Evolutionary conservation across 2,329 filamentous ascomycete genomes (phyloP).

Genomic region (Colletotrichum sansevieriae): DNA sequence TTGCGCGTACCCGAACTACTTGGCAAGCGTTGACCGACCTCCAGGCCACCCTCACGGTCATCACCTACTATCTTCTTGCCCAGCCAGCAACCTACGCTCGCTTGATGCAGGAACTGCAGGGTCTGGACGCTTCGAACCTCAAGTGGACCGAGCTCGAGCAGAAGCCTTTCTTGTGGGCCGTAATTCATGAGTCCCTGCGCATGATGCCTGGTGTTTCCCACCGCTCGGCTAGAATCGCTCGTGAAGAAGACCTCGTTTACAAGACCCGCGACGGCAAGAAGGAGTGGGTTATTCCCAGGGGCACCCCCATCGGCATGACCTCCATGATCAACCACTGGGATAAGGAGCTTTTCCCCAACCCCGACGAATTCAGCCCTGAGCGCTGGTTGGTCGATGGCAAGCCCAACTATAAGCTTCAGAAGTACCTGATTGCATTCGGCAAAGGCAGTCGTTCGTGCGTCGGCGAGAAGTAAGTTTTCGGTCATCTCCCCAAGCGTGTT

Average conservation of each 20-base stretch:
- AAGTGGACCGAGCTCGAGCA: slow-evolving; percentile 52
- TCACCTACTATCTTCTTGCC: slow-evolving; percentile 48
- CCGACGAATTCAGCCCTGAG: slow-evolving; percentile 43
- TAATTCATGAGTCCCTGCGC: slow-evolving; percentile 46
- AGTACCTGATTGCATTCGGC: slow-evolving; percentile 42
- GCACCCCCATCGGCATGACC: slow-evolving; percentile 44
- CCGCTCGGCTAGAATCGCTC: slow-evolving; percentile 42
- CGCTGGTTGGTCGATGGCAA: slow-evolving; percentile 44
- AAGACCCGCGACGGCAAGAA: slow-evolving; percentile 42
- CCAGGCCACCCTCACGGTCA: slow-evolving; percentile 46
- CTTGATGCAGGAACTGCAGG: slow-evolving; percentile 47
- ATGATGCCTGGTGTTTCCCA: slow-evolving; percentile 43
- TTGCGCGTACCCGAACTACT: background rate
- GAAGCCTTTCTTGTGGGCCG: slow-evolving; percentile 52
- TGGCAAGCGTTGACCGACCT: background rate
- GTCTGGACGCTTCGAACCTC: slow-evolving; percentile 44
- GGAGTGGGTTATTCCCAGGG: slow-evolving; percentile 42
- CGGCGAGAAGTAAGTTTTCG: slow-evolving; percentile 43
- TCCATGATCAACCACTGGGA: slow-evolving; percentile 43
- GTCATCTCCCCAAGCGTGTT: background rate
- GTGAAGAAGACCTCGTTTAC: slow-evolving; percentile 45
- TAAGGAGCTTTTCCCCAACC: slow-evolving; percentile 41
- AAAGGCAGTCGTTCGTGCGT: slow-evolving; percentile 43
- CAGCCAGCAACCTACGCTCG: slow-evolving; percentile 43
- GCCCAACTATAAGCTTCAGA: slow-evolving; percentile 38